Conservation (phyloP, 257 asterid genomes). For the Plantago ovata region DNA sequence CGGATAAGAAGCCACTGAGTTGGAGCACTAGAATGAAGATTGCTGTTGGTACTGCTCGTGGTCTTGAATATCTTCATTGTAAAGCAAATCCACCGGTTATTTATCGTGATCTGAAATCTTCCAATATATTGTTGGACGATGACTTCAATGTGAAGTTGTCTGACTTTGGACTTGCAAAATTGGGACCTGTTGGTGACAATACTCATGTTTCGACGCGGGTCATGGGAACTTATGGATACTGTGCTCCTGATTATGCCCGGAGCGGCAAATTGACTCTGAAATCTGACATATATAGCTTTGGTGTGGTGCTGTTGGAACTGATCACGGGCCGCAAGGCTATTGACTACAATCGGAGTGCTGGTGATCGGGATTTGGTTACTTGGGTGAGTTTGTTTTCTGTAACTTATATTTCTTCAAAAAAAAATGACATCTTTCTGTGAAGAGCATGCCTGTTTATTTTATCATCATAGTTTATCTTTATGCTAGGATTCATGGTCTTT, state of each 20-base stretch:
- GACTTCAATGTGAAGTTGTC: slow-evolving; percentile 79
- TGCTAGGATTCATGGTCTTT: no score
- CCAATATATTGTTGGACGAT: slow-evolving; percentile 73
- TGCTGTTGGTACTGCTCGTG: slow-evolving; percentile 82
- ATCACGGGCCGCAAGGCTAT: slow-evolving; percentile 77
- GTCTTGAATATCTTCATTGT: slow-evolving; percentile 83
- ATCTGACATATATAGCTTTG: slow-evolving; percentile 90
- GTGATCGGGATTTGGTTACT: slow-evolving; percentile 74
- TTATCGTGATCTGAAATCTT: slow-evolving; percentile 78
- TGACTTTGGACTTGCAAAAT: slow-evolving; percentile 87
- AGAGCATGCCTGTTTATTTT: no score
- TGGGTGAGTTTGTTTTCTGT: slow-evolving; percentile 55
- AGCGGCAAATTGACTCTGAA: slow-evolving; percentile 82
- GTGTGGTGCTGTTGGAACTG: slow-evolving; percentile 83
- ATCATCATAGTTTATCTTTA: no score
- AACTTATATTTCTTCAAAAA: background rate
- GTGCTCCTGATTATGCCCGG: slow-evolving; percentile 91
- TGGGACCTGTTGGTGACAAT: slow-evolving; percentile 88
- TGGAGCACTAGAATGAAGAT: slow-evolving; percentile 82
- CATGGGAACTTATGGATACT: slow-evolving; percentile 91
- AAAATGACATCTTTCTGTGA: no score
- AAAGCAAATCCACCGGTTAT: slow-evolving; percentile 82
- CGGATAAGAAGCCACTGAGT: slow-evolving; percentile 48
- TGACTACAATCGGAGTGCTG: slow-evolving; percentile 40
- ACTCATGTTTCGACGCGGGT: slow-evolving; percentile 93